phyloP scores from a whole-genome alignment of 2,329 filamentous ascomycete species.

The Ceratocystis smalleyi region DNA sequence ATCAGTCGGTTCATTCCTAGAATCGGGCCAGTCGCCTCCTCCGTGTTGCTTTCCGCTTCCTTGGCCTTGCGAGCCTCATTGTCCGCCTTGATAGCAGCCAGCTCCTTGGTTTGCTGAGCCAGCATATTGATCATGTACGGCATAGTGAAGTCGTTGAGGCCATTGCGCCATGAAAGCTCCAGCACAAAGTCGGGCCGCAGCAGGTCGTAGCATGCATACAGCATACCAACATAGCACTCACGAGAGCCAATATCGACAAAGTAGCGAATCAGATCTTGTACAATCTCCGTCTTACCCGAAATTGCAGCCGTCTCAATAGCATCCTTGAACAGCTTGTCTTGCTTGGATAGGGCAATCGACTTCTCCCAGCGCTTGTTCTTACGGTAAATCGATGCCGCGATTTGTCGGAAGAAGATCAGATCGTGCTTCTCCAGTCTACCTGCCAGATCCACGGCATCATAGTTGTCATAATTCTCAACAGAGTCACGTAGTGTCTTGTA shows the following conservation, averaged over 20 bases:
- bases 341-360: slow-evolving; percentile 91
- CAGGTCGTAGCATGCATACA: slow-evolving; percentile 96
- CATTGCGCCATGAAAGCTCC: slow-evolving; percentile 93
- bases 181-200: slow-evolving; percentile 84
- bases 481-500: slow-evolving; percentile 97
- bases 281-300: slow-evolving; percentile 76
- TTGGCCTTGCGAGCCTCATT: slow-evolving; percentile 84
- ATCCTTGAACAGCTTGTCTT: slow-evolving; percentile 99
- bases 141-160: slow-evolving; percentile 94
- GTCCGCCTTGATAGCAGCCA: slow-evolving; percentile 76
- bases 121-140: slow-evolving; percentile 99
- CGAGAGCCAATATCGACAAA: slow-evolving; percentile 98
- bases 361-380: slow-evolving; percentile 99
- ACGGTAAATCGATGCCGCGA: slow-evolving; percentile 94
- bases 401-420: slow-evolving; percentile 96
- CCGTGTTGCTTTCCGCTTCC: slow-evolving; percentile 58
- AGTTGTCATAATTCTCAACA: slow-evolving; percentile 98
- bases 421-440: slow-evolving; percentile 93
- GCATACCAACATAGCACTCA: slow-evolving; percentile 99
- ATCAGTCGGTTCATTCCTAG: slow-evolving; percentile 77
- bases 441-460: slow-evolving; percentile 85
- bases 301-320: slow-evolving; percentile 95
- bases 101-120: slow-evolving; percentile 73
- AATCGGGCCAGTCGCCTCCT: slow-evolving; percentile 87
- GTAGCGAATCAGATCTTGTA: slow-evolving; percentile 90